These are phyloP conservation scores for Meyerozyma athensensis DNA, from an alignment of 1,139 yeast species.

Conservation along the genomic window DNA sequence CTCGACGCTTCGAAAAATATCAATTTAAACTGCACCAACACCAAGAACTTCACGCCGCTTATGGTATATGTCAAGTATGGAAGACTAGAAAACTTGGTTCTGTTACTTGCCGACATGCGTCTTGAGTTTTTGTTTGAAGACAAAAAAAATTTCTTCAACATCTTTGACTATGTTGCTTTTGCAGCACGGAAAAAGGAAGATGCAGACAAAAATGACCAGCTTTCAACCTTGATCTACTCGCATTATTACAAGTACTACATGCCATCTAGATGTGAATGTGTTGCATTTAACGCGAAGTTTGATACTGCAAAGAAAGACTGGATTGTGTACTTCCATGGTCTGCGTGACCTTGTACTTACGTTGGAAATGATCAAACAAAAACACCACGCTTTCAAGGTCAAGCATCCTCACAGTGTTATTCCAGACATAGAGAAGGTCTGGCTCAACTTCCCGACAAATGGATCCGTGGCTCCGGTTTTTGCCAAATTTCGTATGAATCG, in stretches of 20 bases:
- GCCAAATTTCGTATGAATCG: conserved; percentile 41
- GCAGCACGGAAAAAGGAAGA: conserved; percentile 23
- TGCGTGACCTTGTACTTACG: conserved; percentile 16
- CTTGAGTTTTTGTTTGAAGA: conserved; percentile 44
- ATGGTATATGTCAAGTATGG: conserved; percentile 69
- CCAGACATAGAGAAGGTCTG: conserved; percentile 35
- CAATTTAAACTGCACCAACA: conserved; percentile 62
- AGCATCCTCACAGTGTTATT: conserved; percentile 32
- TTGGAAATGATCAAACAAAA: conserved; percentile 38
- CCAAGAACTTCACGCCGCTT: conserved; percentile 60
- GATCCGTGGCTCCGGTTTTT: conserved; percentile 28
- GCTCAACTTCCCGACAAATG: conserved; percentile 29
- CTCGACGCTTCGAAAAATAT: conserved; percentile 24
- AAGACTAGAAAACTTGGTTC: conserved; percentile 52
- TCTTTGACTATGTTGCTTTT: conserved; percentile 37
- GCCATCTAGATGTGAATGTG: conserved; percentile 17
- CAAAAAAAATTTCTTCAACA: conserved; percentile 35
- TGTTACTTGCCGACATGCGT: conserved; percentile 41
- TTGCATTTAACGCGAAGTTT: conserved; percentile 34
- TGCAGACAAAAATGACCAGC: conserved; percentile 21
- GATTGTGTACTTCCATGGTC: conserved; percentile 24
- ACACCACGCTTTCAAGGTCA: conserved; percentile 27
- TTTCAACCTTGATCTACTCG: conserved; percentile 44
- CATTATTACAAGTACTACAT: conserved; percentile 25
- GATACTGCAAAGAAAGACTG: conserved; percentile 31